Percentiles rank a stretch among this genome's conserved stretches.
phyloP scores from a whole-genome alignment of 75 land plant species.

The Cupressus sempervirens region DNA sequence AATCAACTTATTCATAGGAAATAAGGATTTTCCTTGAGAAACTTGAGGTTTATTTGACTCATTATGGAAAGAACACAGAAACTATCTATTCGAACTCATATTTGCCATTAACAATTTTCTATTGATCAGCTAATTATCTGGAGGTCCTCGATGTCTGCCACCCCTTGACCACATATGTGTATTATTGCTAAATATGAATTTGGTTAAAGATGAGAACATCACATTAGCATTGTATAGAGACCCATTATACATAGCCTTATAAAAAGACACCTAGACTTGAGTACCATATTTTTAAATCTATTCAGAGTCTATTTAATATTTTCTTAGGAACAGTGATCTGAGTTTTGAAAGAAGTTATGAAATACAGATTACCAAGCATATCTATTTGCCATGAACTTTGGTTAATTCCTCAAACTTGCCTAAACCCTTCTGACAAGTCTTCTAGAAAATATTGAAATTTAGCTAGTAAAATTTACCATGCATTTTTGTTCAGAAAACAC shows the following conservation, averaged over 20 bases:
- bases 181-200: too few relatives aligned
- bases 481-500: background rate
- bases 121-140: too few relatives aligned
- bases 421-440: background rate
- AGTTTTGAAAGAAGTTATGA: background rate
- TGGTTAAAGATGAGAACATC: too few relatives aligned
- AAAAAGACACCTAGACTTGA: background rate
- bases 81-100: too few relatives aligned
- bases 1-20: too few relatives aligned
- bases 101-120: too few relatives aligned
- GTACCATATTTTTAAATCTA: background rate
- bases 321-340: background rate
- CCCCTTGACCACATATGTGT: too few relatives aligned
- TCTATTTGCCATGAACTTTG: background rate
- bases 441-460: background rate
- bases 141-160: too few relatives aligned
- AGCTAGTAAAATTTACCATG: background rate
- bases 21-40: too few relatives aligned
- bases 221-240: background rate
- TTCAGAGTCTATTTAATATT: background rate
- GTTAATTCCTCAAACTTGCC: background rate
- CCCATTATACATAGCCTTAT: background rate
- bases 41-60: too few relatives aligned
- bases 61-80: too few relatives aligned
- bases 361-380: background rate